phyloP scores from a whole-genome alignment of 2,329 filamentous ascomycete genomes.

The Xylaria sp. region DNA sequence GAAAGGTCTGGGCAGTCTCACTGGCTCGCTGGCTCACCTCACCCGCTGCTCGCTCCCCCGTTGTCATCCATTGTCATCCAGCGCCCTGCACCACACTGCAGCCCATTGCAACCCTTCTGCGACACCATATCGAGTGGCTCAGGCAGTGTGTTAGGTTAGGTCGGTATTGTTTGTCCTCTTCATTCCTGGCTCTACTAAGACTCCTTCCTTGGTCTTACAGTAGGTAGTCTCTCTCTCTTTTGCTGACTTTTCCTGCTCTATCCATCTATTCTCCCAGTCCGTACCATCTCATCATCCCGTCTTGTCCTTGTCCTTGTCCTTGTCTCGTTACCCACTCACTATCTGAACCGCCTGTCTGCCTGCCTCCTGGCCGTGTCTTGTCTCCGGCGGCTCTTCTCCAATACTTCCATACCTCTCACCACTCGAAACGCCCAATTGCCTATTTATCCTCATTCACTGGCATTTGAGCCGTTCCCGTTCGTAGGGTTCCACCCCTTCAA shows the following conservation, averaged over 20 bases:
- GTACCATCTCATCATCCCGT: not conserved
- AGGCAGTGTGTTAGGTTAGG: not conserved
- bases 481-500: constrained; percentile 23
- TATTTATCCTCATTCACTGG: constrained; percentile 38
- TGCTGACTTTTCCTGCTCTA: not conserved
- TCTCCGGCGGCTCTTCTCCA: constrained; percentile 39
- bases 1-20: constrained; percentile 5
- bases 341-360: not conserved
- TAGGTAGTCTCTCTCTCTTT: not conserved
- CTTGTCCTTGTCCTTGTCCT: constrained; percentile 6
- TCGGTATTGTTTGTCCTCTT: constrained; percentile 1
- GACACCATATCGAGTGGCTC: constrained; percentile 13
- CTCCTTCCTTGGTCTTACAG: constrained; percentile 3
- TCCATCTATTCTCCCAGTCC: not conserved
- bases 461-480: constrained; percentile 20
- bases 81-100: constrained; percentile 6
- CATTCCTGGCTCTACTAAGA: not conserved
- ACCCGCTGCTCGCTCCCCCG: constrained; percentile 28
- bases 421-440: constrained; percentile 46
- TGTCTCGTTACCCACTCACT: constrained; percentile 20
- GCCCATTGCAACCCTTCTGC: constrained; percentile 10
- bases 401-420: constrained; percentile 34
- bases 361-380: constrained; percentile 38
- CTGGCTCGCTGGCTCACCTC: constrained; percentile 44
- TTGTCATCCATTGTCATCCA: not conserved